Conservation (phyloP, 257 asterid genomes). For the Osmanthus fragrans region DNA sequence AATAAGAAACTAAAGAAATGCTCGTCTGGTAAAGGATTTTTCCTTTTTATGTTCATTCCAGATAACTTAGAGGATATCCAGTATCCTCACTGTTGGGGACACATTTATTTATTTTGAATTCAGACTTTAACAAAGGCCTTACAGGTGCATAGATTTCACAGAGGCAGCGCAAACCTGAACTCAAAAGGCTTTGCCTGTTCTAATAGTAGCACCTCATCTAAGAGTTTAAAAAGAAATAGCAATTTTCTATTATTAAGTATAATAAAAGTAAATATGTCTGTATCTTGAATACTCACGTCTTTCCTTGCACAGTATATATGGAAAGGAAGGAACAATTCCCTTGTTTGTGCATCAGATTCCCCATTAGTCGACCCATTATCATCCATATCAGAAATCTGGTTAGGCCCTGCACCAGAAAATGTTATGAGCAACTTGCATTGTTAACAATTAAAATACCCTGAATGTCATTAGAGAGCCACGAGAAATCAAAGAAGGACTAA, state of each 20-base stretch:
- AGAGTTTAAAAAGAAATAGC: background rate
- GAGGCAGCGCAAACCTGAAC: background rate
- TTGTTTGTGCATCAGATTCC: slow-evolving; percentile 28
- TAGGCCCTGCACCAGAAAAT: slow-evolving; percentile 25
- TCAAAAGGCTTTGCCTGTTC: background rate
- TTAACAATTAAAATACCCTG: background rate
- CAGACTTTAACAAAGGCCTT: background rate
- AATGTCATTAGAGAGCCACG: background rate
- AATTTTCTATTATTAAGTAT: background rate
- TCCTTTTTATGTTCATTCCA: background rate
- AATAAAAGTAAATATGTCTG: background rate
- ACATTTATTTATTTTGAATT: background rate
- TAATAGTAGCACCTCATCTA: background rate
- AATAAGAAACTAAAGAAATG: background rate
- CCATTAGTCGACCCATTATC: slow-evolving; percentile 16
- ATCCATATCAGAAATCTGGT: slow-evolving; percentile 17
- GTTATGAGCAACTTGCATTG: background rate
- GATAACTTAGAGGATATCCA: background rate
- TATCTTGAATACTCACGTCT: slow-evolving; percentile 18
- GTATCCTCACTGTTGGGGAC: background rate
- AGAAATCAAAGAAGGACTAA: background rate
- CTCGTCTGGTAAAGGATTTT: background rate
- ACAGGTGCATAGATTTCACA: background rate
- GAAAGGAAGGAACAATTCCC: slow-evolving; percentile 39
- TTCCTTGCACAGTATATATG: slow-evolving; percentile 43